These are phyloP conservation scores for Eutypa lata DNA, from an alignment of 2,329 filamentous ascomycete genomes.

Conservation along the genomic window DNA sequence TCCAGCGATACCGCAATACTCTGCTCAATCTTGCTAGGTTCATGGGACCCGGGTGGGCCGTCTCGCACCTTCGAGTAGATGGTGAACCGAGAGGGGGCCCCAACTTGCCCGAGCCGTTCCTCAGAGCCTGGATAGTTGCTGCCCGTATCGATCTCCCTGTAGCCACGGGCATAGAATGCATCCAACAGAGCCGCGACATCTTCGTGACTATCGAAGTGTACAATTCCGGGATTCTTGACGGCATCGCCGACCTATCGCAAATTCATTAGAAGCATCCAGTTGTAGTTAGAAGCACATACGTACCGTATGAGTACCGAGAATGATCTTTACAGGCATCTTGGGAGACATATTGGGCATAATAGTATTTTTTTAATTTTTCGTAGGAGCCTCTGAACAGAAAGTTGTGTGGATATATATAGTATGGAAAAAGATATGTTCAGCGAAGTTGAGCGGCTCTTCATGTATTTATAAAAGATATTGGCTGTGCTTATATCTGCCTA, in stretches of 20 bases:
- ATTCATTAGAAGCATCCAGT: too few species aligned
- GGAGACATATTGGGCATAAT: too few species aligned
- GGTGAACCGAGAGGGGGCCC: slow-evolving; percentile 24
- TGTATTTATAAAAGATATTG: too few species aligned
- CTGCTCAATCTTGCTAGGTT: slow-evolving; percentile 21
- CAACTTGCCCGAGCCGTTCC: slow-evolving; percentile 24
- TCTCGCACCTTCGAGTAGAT: slow-evolving; percentile 36
- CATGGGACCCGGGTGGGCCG: slow-evolving; percentile 20
- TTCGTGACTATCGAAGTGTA: slow-evolving; percentile 10
- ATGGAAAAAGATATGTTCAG: too few species aligned
- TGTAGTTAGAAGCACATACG: too few species aligned
- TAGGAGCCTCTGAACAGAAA: too few species aligned
- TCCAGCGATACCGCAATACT: slow-evolving; percentile 31
- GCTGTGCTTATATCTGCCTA: too few species aligned
- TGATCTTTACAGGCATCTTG: too few species aligned
- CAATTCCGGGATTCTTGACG: slow-evolving; percentile 1
- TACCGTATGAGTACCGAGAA: too few species aligned
- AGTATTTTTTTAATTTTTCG: too few species aligned
- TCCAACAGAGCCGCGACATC: slow-evolving; percentile 13
- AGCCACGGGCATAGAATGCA: slow-evolving; percentile 8
- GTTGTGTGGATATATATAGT: too few species aligned
- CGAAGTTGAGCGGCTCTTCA: too few species aligned
- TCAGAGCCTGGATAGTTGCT: slow-evolving; percentile 32
- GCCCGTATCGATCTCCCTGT: slow-evolving; percentile 38
- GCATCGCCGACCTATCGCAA: slow-evolving; percentile 9